Conservation (phyloP, 2,329 filamentous ascomycete genomes). For the Calcarisporium arbuscula region DNA sequence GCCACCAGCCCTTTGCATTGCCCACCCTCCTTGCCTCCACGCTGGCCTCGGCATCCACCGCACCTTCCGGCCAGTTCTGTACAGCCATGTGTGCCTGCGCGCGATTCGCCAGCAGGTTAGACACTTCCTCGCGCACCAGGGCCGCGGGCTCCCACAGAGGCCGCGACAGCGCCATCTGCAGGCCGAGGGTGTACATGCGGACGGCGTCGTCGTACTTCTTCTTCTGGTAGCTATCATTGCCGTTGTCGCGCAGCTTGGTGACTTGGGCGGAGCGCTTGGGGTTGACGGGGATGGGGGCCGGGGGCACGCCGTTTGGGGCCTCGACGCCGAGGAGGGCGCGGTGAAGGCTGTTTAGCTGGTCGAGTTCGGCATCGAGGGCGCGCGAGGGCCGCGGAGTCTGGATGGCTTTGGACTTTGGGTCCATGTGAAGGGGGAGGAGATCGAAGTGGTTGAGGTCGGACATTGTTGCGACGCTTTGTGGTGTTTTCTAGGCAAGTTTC, state of each 20-base stretch:
- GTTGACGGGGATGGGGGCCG: slow-evolving; percentile 84
- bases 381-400: slow-evolving; percentile 38
- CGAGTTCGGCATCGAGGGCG: slow-evolving; percentile 58
- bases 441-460: slow-evolving; percentile 68
- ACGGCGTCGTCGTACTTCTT: slow-evolving; percentile 67
- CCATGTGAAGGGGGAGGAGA: slow-evolving; percentile 73
- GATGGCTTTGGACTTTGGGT: slow-evolving; percentile 76
- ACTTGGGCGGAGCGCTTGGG: slow-evolving; percentile 86
- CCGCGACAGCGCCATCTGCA: slow-evolving; percentile 79
- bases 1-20: slow-evolving; percentile 94
- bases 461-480: slow-evolving; percentile 36
- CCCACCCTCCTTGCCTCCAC: slow-evolving; percentile 80
- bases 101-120: slow-evolving; percentile 74
- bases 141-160: slow-evolving; percentile 84
- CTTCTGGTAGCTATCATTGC: slow-evolving; percentile 79
- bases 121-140: slow-evolving; percentile 78
- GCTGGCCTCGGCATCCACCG: slow-evolving; percentile 81
- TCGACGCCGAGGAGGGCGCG: slow-evolving; percentile 55
- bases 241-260: slow-evolving; percentile 82
- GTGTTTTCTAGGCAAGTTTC: too few species aligned
- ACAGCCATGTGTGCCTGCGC: slow-evolving; percentile 85
- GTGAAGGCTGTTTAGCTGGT: slow-evolving; percentile 73
- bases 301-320: slow-evolving; percentile 58
- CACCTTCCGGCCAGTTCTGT: slow-evolving; percentile 75
- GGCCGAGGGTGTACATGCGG: slow-evolving; percentile 74